Evolutionary conservation across 2,329 filamentous ascomycete species (phyloP).

Genomic region (Xylaria sp.): DNA sequence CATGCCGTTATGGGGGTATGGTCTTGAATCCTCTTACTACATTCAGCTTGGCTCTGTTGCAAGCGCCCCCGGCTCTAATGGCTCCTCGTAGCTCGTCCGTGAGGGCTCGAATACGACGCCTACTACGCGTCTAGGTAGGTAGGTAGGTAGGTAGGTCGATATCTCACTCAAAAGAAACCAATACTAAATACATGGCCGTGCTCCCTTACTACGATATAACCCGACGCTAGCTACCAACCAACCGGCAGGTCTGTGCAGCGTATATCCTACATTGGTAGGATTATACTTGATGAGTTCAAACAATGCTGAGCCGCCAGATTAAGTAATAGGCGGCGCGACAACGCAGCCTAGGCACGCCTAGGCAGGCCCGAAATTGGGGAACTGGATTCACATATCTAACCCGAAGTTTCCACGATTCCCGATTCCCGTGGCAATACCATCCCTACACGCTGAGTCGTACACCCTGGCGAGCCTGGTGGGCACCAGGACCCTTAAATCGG

Average conservation of each 20-base stretch:
- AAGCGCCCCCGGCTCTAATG: conserved; percentile 5
- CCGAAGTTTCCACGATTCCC: conserved; percentile 10
- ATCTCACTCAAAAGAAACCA: not conserved
- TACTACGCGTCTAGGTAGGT: not conserved
- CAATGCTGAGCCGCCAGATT: not conserved
- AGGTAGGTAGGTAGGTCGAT: no score
- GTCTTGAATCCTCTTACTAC: not conserved
- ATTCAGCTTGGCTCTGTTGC: not conserved
- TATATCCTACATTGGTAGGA: not conserved
- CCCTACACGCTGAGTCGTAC: conserved; percentile 1
- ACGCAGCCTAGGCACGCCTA: not conserved
- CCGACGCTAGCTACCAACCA: not conserved
- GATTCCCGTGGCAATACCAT: conserved; percentile 5
- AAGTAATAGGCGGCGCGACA: not conserved
- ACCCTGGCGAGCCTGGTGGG: not conserved
- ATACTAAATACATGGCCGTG: no score
- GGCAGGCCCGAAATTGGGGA: conserved; percentile 13
- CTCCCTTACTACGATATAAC: not conserved
- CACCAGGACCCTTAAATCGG: conserved; percentile 20
- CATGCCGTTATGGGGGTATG: not conserved
- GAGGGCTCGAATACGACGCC: not conserved
- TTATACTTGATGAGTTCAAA: not conserved
- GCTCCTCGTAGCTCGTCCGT: not conserved
- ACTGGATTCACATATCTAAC: not conserved
- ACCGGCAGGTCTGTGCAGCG: not conserved